A percentile compares a stretch with the other conserved stretches of the same genome.
Evolutionary conservation across 306 rosid species (phyloP).

Genomic region (Rosa chinensis): DNA sequence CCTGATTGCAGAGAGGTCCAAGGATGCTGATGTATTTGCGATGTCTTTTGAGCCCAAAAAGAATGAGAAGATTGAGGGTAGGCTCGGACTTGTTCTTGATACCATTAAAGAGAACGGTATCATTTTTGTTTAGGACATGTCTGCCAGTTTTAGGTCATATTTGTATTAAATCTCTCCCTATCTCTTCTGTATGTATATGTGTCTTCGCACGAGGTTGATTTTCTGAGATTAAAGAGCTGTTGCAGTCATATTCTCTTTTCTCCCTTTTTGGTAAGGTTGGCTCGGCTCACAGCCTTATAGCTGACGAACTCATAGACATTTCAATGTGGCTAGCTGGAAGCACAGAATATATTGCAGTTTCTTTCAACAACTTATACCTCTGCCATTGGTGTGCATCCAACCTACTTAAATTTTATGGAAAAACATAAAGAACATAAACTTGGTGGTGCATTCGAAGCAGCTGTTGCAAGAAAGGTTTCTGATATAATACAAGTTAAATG

Average conservation of each 20-base stretch:
- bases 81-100: constrained; percentile 72
- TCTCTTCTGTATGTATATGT: not conserved
- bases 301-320: not conserved
- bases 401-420: too few relatives aligned
- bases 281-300: too few relatives aligned
- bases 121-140: constrained; percentile 34
- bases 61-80: constrained; percentile 80
- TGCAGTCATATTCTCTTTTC: not conserved
- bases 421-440: too few relatives aligned
- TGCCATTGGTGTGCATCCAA: too few relatives aligned
- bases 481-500: too few relatives aligned
- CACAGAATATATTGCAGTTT: too few relatives aligned
- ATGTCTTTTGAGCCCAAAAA: constrained; percentile 78
- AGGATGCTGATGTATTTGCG: constrained; percentile 90
- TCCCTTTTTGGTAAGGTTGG: not conserved
- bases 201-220: not conserved
- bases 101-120: constrained; percentile 76
- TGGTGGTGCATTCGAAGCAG: too few relatives aligned
- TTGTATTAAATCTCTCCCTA: not conserved
- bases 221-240: not conserved
- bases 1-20: constrained; percentile 81
- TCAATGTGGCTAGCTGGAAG: too few relatives aligned
- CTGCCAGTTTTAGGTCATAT: not conserved
- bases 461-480: too few relatives aligned
- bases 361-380: too few relatives aligned